Evolutionary conservation across 2,329 filamentous ascomycete genomes (phyloP).

Genomic region (Aureobasidium subglaciale): DNA sequence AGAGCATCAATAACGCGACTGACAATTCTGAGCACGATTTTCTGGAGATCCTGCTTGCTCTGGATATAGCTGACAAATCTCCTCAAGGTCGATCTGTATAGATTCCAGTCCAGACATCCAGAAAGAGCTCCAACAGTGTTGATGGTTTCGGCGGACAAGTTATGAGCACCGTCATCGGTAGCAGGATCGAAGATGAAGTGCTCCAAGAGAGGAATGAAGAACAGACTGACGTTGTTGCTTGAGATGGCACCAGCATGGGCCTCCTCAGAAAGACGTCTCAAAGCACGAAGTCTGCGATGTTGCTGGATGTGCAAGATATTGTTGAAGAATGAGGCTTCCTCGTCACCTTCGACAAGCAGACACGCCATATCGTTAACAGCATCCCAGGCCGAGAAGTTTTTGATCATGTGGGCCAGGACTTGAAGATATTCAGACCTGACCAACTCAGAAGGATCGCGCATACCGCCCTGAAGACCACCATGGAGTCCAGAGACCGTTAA

Average conservation of each 20-base stretch:
- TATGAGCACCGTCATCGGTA: conserved; percentile 70
- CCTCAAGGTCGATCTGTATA: conserved; percentile 77
- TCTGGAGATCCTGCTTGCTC: conserved; percentile 74
- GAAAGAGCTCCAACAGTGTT: conserved; percentile 69
- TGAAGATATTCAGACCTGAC: conserved; percentile 76
- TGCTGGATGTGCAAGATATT: conserved; percentile 88
- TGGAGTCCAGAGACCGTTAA: conserved; percentile 61
- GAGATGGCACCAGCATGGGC: conserved; percentile 58
- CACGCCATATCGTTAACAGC: conserved; percentile 66
- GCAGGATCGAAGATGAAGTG: conserved; percentile 84
- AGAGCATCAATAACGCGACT: conserved; percentile 76
- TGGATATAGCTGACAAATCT: conserved; percentile 77
- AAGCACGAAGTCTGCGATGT: conserved; percentile 73
- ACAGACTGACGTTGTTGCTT: conserved; percentile 72
- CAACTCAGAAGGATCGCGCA: conserved; percentile 72
- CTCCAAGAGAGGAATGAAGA: conserved; percentile 86
- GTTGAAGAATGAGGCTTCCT: conserved; percentile 81
- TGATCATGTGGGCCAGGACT: conserved; percentile 71
- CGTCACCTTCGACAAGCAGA: conserved; percentile 64
- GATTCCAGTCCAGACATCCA: conserved; percentile 76
- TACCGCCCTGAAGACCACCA: conserved; percentile 67
- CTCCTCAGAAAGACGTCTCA: conserved; percentile 66
- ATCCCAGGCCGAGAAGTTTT: conserved; percentile 60
- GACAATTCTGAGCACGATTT: conserved; percentile 75
- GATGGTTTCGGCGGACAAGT: conserved; percentile 80